These are phyloP conservation scores for Taphrina confusa DNA, from an alignment of 1,139 yeast species.

Conservation along the genomic window DNA sequence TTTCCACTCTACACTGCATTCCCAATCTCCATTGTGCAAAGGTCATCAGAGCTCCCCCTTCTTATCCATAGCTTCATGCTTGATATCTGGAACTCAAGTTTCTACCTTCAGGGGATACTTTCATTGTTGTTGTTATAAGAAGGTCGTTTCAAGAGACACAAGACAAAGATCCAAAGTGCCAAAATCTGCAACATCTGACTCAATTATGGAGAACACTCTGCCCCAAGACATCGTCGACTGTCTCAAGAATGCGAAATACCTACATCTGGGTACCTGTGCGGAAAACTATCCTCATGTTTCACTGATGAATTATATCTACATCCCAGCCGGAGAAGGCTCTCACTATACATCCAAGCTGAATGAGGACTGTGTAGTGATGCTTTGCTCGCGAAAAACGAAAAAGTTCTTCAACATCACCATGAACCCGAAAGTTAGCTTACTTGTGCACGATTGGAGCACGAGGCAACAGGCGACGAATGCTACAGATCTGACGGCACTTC, in stretches of 20 bases:
- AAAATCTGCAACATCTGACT: no score
- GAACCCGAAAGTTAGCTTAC: conserved; percentile 74
- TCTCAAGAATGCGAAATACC: conserved; percentile 41
- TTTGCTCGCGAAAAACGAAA: conserved; percentile 68
- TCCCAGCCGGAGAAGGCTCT: conserved; percentile 46
- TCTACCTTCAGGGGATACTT: no score
- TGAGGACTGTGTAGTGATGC: conserved; percentile 60
- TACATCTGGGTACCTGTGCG: conserved; percentile 78
- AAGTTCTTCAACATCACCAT: conserved; percentile 64
- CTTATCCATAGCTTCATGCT: no score
- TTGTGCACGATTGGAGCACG: conserved; percentile 85
- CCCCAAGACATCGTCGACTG: conserved; percentile 32
- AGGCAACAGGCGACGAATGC: conserved; percentile 50
- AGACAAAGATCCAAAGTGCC: no score
- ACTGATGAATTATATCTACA: conserved; percentile 80
- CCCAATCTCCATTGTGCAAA: no score
- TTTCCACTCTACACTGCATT: no score
- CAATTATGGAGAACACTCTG: conserved; percentile 14
- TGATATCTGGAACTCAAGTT: no score
- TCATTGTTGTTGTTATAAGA: no score
- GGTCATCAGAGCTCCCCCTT: no score
- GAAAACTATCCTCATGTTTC: conserved; percentile 76
- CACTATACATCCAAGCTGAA: conserved; percentile 42
- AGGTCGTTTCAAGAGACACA: no score
- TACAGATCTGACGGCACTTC: conserved; percentile 56